Evolutionary conservation across 108 stramenopile genomes (phyloP).

Genomic region (Fragilaria crotonensis): DNA sequence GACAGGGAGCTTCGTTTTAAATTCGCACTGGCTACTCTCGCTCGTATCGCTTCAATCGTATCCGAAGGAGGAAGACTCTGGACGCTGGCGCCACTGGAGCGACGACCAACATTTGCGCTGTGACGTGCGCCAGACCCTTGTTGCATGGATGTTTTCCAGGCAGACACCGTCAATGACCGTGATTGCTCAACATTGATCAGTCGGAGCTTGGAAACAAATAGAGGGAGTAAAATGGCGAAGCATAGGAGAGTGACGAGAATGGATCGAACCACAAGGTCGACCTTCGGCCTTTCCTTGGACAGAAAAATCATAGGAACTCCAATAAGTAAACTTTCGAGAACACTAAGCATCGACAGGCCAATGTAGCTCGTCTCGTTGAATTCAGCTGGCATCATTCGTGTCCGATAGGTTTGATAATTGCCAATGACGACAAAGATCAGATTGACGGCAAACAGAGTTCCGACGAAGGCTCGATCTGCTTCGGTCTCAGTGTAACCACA

Average conservation of each 20-base stretch:
- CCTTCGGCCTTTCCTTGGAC: slow-evolving; percentile 19
- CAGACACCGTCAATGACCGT: not conserved
- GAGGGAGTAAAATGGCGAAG: slow-evolving; percentile 30
- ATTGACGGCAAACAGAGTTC: slow-evolving; percentile 11
- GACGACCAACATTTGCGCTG: not conserved
- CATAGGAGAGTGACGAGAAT: slow-evolving; percentile 25
- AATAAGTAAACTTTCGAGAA: slow-evolving; percentile 39
- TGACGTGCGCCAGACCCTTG: not conserved
- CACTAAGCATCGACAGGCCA: slow-evolving; percentile 27
- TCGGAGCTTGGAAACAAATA: slow-evolving; percentile 43
- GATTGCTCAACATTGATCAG: not conserved
- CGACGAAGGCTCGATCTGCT: not conserved
- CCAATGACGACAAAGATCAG: slow-evolving; percentile 19
- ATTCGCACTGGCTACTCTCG: not conserved
- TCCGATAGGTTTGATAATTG: slow-evolving; percentile 33
- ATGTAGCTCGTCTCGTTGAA: slow-evolving; percentile 38
- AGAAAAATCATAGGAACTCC: slow-evolving; percentile 35
- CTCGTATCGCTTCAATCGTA: not conserved
- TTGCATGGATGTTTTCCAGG: not conserved
- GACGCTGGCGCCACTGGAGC: not conserved
- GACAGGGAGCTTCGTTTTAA: too few relatives aligned
- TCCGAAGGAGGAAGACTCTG: not conserved
- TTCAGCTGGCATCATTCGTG: slow-evolving; percentile 38
- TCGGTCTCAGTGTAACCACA: not conserved
- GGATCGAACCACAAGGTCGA: slow-evolving; percentile 20